Evolutionary conservation across 331 rosid species (phyloP), one percentile per base, ranked within the genome.

Genomic region (Rosa hybrid): DNA sequence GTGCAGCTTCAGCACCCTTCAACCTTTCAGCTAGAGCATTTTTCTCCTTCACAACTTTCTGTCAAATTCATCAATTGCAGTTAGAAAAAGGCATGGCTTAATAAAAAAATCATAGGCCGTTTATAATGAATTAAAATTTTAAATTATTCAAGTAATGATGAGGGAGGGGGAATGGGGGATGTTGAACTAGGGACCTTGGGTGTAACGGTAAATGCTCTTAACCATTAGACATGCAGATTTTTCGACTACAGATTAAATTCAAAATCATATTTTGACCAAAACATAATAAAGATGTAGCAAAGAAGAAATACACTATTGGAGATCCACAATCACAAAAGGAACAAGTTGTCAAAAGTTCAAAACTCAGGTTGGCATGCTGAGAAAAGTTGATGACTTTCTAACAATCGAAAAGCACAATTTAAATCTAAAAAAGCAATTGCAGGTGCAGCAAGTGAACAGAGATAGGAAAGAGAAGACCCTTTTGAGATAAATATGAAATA

Each of bases 11-110:
- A 21, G 98, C 97, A 81, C 86, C 81, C 88, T 92, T 96, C 88
- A 96, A 80, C 88, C 98, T 92, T 82, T 96, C 99, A 75, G 99
- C 88, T 41, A 96, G 95, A 17, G 91, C 92, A 87, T 93, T 96
- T 83, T 96, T 96, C 91, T 96, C 99, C 90, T 93, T 96, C 53
- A 93, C 87, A 57, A 96, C 82, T 92, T 93, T 96, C 99, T 96
- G 97, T 85, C 80, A 72, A 75, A 75, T 78, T 71, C 48, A 76
- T 30, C 56, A 30, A n/a, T 67, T 71, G 50, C 21, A 59, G 68
- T 79, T 9, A 86, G 86, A 27, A 53, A 16, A 68, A 38, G 56
- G 60, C 6, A 63, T 8, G 74, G 63, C 38, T 48, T 49, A 4
- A 1, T 20, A 25, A 59, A 76, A 76, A 75, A 60, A 60, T 23